These are phyloP conservation scores for Phyllosticta paracitricarpa DNA, from an alignment of 2,329 filamentous ascomycete species.

Conservation along the genomic window DNA sequence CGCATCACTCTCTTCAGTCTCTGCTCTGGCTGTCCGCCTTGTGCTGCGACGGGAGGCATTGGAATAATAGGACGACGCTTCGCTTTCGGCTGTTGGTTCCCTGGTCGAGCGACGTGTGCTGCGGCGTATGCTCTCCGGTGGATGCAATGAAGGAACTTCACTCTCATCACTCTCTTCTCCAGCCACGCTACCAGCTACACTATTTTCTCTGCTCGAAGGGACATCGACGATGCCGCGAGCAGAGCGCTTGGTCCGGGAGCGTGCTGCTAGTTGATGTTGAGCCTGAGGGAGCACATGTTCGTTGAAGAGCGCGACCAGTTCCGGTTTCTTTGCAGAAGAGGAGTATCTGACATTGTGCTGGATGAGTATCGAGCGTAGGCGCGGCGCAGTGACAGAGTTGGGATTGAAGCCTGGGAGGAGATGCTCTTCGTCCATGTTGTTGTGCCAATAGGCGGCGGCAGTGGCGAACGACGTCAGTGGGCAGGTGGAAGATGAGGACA, in stretches of 20 bases:
- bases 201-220: conserved; percentile 55
- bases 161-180: conserved; percentile 44
- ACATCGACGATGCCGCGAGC: conserved; percentile 72
- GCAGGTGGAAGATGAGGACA: not conserved
- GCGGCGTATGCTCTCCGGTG: conserved; percentile 12
- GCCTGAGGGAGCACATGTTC: conserved; percentile 69
- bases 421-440: conserved; percentile 51
- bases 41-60: conserved; percentile 1
- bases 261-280: conserved; percentile 62
- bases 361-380: conserved; percentile 82
- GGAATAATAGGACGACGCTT: conserved; percentile 25
- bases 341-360: conserved; percentile 79
- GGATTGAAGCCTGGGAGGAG: conserved; percentile 82
- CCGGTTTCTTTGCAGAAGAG: conserved; percentile 80
- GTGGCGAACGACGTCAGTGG: conserved; percentile 7
- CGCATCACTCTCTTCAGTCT: conserved; percentile 28
- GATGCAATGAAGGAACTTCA: conserved; percentile 17
- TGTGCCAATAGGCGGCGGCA: conserved; percentile 2
- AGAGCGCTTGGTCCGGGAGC: conserved; percentile 71
- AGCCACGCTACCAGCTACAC: conserved; percentile 34
- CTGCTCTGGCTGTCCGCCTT: conserved; percentile 30
- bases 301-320: conserved; percentile 77
- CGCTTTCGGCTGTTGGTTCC: conserved; percentile 27
- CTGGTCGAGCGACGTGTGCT: conserved; percentile 28
- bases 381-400: conserved; percentile 71